Evolutionary conservation across 768 basidiomycete genomes (phyloP).

Genomic region (Phylloporus sp.): DNA sequence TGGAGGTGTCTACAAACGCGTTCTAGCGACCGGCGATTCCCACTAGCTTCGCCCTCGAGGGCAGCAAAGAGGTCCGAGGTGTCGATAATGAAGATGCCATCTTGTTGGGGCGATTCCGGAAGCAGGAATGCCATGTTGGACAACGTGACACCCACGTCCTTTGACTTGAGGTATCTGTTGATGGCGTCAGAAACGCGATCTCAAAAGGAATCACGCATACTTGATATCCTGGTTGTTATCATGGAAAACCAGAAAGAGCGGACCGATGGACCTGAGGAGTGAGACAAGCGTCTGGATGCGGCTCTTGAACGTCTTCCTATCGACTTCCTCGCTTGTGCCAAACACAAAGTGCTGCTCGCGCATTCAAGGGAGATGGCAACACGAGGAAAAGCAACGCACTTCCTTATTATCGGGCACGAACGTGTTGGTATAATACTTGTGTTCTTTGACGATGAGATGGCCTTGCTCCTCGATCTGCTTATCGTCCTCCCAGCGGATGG

Average conservation of each 20-base stretch:
- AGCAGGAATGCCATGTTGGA: slow-evolving; percentile 50
- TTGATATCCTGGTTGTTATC: slow-evolving; percentile 75
- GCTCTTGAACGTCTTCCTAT: slow-evolving; percentile 47
- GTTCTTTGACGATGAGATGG: slow-evolving; percentile 65
- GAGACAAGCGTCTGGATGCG: slow-evolving; percentile 47
- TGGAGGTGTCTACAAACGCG: slow-evolving; percentile 62
- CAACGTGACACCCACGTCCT: slow-evolving; percentile 49
- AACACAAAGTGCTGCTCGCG: slow-evolving; percentile 57
- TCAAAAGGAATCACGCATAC: slow-evolving; percentile 30
- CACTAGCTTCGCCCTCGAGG: slow-evolving; percentile 56
- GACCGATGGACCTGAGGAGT: slow-evolving; percentile 41
- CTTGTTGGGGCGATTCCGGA: slow-evolving; percentile 50
- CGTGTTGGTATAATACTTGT: slow-evolving; percentile 52
- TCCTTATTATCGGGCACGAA: slow-evolving; percentile 64
- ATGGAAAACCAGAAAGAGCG: slow-evolving; percentile 79
- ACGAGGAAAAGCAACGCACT: slow-evolving; percentile 31
- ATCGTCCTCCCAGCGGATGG: slow-evolving; percentile 53
- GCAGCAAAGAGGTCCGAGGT: slow-evolving; percentile 74
- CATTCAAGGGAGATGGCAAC: not conserved
- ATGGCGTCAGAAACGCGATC: not conserved
- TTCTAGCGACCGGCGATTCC: slow-evolving; percentile 53
- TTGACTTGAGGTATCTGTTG: slow-evolving; percentile 51
- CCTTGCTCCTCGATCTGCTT: slow-evolving; percentile 45
- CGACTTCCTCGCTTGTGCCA: slow-evolving; percentile 56
- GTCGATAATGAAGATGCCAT: slow-evolving; percentile 64